Evolutionary conservation across 2,329 filamentous ascomycete genomes (phyloP).

Genomic region (Pseudopyrenochaeta lycopersici): DNA sequence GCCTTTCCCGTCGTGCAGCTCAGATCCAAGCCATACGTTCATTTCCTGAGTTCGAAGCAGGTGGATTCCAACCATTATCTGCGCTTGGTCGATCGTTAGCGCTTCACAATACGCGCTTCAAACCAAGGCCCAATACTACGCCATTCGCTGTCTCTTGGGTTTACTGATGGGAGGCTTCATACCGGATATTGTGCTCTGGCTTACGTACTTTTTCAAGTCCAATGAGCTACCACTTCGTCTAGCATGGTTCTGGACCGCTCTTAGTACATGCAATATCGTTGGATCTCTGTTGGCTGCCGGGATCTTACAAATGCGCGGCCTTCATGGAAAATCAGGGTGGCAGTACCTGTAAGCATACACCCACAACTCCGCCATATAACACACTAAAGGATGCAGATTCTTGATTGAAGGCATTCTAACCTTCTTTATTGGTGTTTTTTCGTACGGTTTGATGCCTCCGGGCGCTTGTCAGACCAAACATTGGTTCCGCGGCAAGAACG

Average conservation of each 20-base stretch:
- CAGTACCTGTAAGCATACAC: slow-evolving; percentile 27
- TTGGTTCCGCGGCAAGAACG: slow-evolving; percentile 65
- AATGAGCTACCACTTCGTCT: slow-evolving; percentile 54
- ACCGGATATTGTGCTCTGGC: slow-evolving; percentile 51
- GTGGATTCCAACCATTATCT: slow-evolving; percentile 50
- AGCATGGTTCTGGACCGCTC: slow-evolving; percentile 54
- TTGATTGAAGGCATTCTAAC: slow-evolving; percentile 67
- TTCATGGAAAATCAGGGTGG: slow-evolving; percentile 56
- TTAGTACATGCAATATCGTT: slow-evolving; percentile 48
- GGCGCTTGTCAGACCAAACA: slow-evolving; percentile 59
- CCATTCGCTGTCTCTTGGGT: slow-evolving; percentile 52
- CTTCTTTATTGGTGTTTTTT: slow-evolving; percentile 60
- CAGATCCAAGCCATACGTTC: slow-evolving; percentile 29
- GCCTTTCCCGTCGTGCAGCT: slow-evolving; percentile 38
- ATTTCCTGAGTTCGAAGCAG: slow-evolving; percentile 12
- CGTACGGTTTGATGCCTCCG: slow-evolving; percentile 65
- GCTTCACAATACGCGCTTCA: slow-evolving; percentile 48
- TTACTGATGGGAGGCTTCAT: slow-evolving; percentile 47
- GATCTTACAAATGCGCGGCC: slow-evolving; percentile 54
- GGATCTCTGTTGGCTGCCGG: slow-evolving; percentile 52
- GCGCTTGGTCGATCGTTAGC: slow-evolving; percentile 47
- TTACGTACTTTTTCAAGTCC: slow-evolving; percentile 54
- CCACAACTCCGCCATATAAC: slow-evolving; percentile 28
- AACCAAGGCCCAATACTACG: slow-evolving; percentile 47
- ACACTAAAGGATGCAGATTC: slow-evolving; percentile 52